Base-by-base conservation (phyloP, 306 rosid species). In the Trifolium dubium region DNA sequence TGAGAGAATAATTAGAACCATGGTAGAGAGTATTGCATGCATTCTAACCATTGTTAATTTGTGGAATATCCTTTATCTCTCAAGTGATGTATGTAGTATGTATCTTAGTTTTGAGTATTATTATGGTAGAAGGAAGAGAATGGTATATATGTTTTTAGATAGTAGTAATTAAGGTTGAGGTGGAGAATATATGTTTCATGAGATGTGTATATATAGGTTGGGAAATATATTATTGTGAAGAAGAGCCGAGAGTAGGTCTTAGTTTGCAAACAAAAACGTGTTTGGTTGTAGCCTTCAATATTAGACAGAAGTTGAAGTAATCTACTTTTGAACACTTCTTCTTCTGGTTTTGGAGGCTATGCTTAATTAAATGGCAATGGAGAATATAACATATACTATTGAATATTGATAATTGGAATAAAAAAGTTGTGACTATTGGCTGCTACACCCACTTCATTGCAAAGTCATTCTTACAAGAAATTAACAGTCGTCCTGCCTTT, bases 181-280 rank as follows among this genome's bases (percentile, higher is more conserved):
- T 40, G 62, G 39, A 53, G 49, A 80, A 75, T 12, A 44, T n/a
- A 28, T 6, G 67, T 0, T 1, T 1, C 12, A 0, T 60, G 1
- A 60, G 14, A 34, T n/a, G 30, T 28, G 0, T 72, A 71, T 76
- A 54, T 66, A 71, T 65, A 76, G 43, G 43, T 39, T 39, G 43
- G 43, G 10, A 8, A 39, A 39, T 23, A 44, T 12, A 12, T 43
- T 43, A 43, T 11, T 3, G n/a, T 44, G 15, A 44, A 44, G 75
- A 75, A n/a, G n/a, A n/a, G n/a, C n/a, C 49, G 67, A 66, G 62
- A 67, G 82, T 67, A 32, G 85, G 79, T 81, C 31, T 56, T 72
- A 77, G 72, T 41, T 81, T 59, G 58, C 31, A 49, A 39, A 31
- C 61, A 44, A 49, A 81, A 81, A 23, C 85, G 82, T 72, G 82